phyloP scores from a whole-genome alignment of 768 basidiomycete species.

The Heimioporus sp. region DNA sequence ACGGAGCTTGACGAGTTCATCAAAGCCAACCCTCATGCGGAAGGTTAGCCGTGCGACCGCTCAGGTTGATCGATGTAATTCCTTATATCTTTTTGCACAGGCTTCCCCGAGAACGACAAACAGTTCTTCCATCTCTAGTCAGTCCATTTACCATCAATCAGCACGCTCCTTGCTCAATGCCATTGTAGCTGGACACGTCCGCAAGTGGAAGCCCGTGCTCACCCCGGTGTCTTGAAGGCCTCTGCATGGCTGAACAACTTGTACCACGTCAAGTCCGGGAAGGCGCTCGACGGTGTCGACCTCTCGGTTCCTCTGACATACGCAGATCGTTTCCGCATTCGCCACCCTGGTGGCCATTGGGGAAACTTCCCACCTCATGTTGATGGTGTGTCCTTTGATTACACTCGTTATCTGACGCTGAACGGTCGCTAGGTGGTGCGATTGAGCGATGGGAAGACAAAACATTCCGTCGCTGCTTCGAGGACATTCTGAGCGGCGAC shows the following conservation, averaged over 20 bases:
- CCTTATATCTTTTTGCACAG: constrained; percentile 26
- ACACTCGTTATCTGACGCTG: neutral
- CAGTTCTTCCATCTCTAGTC: constrained; percentile 77
- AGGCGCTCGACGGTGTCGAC: constrained; percentile 51
- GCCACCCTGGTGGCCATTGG: constrained; percentile 64
- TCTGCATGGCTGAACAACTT: constrained; percentile 62
- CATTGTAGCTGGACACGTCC: constrained; percentile 43
- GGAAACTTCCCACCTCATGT: constrained; percentile 50
- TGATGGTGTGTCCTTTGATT: constrained; percentile 41
- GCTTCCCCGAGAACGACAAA: constrained; percentile 54
- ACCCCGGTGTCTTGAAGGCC: constrained; percentile 60
- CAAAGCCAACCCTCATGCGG: constrained; percentile 51
- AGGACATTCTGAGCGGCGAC: constrained; percentile 55
- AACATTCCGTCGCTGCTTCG: constrained; percentile 55
- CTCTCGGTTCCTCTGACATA: constrained; percentile 63
- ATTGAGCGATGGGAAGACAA: constrained; percentile 77
- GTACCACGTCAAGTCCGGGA: constrained; percentile 46
- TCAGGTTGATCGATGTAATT: neutral
- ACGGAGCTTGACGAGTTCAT: constrained; percentile 53
- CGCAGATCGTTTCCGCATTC: constrained; percentile 72
- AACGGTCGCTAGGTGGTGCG: constrained; percentile 48
- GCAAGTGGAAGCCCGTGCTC: constrained; percentile 68
- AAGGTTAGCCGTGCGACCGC: constrained; percentile 37
- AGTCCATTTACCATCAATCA: constrained; percentile 15
- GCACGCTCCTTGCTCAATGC: neutral